Conservation (phyloP, 257 asterid species). For the Echites panduratus region DNA sequence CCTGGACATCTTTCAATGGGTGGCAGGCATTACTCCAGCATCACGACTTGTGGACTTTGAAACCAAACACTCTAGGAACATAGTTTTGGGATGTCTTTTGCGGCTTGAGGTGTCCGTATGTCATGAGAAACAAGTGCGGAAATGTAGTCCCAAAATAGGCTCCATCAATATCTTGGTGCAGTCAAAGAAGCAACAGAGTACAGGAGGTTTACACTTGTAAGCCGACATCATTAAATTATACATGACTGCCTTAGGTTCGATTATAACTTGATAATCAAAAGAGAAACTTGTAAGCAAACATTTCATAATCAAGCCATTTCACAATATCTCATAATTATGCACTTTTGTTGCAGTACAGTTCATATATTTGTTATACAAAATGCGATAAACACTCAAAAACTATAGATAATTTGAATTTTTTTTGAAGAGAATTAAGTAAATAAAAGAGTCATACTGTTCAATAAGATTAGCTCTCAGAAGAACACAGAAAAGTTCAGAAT, state of each 20-base stretch:
- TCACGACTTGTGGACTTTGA: conserved; percentile 85
- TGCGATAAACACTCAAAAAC: not conserved
- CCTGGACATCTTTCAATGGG: not conserved
- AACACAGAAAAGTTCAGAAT: not conserved
- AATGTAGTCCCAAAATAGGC: conserved; percentile 55
- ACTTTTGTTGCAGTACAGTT: not conserved
- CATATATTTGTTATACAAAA: not conserved
- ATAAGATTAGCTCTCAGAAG: not conserved
- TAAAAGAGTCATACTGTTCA: not conserved
- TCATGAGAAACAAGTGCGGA: conserved; percentile 85
- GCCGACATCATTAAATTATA: not conserved
- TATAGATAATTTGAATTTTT: not conserved
- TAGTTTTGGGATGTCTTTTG: conserved; percentile 79
- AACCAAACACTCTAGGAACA: conserved; percentile 86
- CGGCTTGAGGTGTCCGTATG: conserved; percentile 89
- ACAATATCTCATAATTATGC: not conserved
- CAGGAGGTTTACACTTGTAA: not conserved
- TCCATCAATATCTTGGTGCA: conserved; percentile 41
- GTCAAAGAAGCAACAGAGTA: conserved; percentile 26
- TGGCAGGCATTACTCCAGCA: not conserved
- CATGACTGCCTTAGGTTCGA: not conserved
- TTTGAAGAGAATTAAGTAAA: not conserved
- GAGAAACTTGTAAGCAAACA: not conserved
- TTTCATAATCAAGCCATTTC: not conserved
- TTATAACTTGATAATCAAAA: not conserved